phyloP scores from a whole-genome alignment of 345 rosid genomes.

The Eucalyptus fibrosa region DNA sequence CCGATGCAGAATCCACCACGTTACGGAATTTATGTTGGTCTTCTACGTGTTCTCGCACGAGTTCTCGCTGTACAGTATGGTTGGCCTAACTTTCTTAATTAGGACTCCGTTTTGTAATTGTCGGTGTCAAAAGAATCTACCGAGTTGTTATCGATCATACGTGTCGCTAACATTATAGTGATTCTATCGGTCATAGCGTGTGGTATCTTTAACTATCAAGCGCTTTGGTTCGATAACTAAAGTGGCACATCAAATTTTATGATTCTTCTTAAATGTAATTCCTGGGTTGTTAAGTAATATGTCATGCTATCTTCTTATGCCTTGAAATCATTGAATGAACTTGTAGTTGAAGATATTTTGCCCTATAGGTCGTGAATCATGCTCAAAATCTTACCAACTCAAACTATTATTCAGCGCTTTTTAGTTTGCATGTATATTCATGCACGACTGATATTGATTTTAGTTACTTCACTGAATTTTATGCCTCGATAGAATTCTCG shows the following conservation, averaged over 20 bases:
- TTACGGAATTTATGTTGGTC: not conserved
- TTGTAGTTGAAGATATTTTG: not conserved
- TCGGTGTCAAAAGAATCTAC: not conserved
- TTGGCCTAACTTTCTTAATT: not conserved
- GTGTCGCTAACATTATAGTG: not conserved
- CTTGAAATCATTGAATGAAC: not conserved
- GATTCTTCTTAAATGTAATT: not conserved
- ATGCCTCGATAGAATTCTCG: not conserved
- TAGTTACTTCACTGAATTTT: too few relatives aligned
- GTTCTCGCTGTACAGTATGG: not conserved
- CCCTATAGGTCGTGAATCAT: accelerated
- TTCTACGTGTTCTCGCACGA: not conserved
- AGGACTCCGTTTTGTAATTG: not conserved
- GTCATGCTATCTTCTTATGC: not conserved
- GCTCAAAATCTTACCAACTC: not conserved
- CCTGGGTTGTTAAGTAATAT: not conserved
- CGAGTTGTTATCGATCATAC: not conserved
- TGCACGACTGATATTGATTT: not conserved
- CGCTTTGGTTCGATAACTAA: not conserved
- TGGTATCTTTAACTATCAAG: not conserved
- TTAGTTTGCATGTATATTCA: not conserved
- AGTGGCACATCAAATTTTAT: not conserved
- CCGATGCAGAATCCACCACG: not conserved
- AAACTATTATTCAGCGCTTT: not conserved
- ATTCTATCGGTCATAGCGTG: not conserved